A percentile compares a stretch with the other conserved stretches of the same genome.
These are phyloP conservation scores for Centella asiatica DNA, from an alignment of 129 eudicot genomes.

Conservation along the genomic window DNA sequence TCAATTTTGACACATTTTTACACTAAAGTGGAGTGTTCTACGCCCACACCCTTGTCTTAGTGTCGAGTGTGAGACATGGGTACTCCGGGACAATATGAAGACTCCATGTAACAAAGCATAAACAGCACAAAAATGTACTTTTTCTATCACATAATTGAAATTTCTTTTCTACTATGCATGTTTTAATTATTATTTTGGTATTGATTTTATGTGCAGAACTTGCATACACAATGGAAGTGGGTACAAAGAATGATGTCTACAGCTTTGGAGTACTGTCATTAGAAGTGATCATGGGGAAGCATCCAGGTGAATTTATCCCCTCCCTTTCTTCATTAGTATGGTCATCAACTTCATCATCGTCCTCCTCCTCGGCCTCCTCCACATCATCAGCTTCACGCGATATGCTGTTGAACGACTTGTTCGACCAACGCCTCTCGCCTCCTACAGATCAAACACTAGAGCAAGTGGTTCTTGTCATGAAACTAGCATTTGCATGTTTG, in stretches of 20 bases:
- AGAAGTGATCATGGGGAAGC: slow-evolving; percentile 25
- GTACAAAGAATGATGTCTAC: slow-evolving; percentile 21
- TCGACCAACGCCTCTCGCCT: slow-evolving; percentile 20
- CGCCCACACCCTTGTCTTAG: no score
- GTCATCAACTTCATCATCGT: background rate
- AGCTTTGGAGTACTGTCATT: slow-evolving; percentile 22
- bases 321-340: background rate
- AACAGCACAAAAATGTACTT: background rate
- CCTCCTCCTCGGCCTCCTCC: background rate
- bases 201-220: slow-evolving; percentile 10
- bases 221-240: slow-evolving; percentile 20
- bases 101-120: no score
- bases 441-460: slow-evolving; percentile 10
- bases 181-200: background rate
- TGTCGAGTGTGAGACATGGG: no score
- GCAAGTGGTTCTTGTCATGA: slow-evolving; percentile 2
- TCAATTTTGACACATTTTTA: no score
- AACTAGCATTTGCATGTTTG: slow-evolving; percentile 26
- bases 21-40: no score
- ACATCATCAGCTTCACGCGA: background rate
- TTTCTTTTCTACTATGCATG: background rate
- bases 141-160: background rate
- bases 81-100: no score
- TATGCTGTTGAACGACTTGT: slow-evolving; percentile 6
- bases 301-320: slow-evolving; percentile 16